phyloP scores from a whole-genome alignment of 2,329 filamentous ascomycete species.

The Saccharata proteae region DNA sequence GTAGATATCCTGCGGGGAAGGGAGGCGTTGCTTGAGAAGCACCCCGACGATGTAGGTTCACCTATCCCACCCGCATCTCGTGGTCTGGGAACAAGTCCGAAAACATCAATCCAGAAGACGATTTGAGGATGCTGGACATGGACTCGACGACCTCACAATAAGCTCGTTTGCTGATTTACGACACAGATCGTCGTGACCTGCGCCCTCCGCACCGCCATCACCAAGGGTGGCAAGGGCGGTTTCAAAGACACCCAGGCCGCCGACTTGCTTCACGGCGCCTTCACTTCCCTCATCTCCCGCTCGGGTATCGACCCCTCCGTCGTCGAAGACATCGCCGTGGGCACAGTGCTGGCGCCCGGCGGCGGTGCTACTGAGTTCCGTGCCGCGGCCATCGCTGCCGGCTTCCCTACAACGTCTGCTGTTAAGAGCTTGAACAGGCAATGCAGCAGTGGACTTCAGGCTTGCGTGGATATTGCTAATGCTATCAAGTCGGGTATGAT shows the following conservation, averaged over 20 bases:
- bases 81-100: too few relatives aligned
- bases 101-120: too few relatives aligned
- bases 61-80: background rate
- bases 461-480: conserved; percentile 87
- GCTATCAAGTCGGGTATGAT: conserved; percentile 72
- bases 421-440: conserved; percentile 85
- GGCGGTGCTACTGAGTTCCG: conserved; percentile 95
- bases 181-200: conserved; percentile 70
- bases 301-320: conserved; percentile 79
- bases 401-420: conserved; percentile 80
- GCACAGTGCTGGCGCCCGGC: conserved; percentile 80
- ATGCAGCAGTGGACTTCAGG: conserved; percentile 93
- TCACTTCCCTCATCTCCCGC: conserved; percentile 69
- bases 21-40: conserved; percentile 37
- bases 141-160: too few relatives aligned
- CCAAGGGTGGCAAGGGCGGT: conserved; percentile 81
- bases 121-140: too few relatives aligned
- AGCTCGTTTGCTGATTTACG: too few relatives aligned
- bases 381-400: conserved; percentile 77
- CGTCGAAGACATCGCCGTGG: conserved; percentile 88
- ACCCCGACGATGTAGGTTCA: conserved; percentile 42
- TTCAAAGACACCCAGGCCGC: conserved; percentile 90
- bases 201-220: conserved; percentile 82
- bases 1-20: conserved; percentile 24
- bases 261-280: conserved; percentile 73